These are phyloP conservation scores for Soucietia sequanensis DNA, from an alignment of 805 yeast genomes.

Conservation along the genomic window DNA sequence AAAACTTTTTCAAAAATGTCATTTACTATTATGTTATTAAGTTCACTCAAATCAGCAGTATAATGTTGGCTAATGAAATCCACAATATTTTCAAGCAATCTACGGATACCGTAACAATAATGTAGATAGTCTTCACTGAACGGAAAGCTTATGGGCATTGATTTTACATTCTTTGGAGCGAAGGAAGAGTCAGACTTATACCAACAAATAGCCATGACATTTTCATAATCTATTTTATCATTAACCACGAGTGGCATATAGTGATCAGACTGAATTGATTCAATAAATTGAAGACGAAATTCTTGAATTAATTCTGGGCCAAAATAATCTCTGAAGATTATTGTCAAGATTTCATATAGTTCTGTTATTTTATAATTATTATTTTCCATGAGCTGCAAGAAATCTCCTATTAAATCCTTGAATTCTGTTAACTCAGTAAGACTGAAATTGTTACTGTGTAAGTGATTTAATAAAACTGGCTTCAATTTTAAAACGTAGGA, in stretches of 20 bases:
- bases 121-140: constrained; percentile 87
- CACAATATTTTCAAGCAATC: constrained; percentile 62
- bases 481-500: constrained; percentile 57
- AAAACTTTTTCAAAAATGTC: constrained; percentile 67
- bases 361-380: constrained; percentile 58
- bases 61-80: constrained; percentile 65
- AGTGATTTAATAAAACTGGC: constrained; percentile 53
- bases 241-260: constrained; percentile 82
- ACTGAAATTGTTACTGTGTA: constrained; percentile 37
- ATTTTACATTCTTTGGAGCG: constrained; percentile 46
- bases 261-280: constrained; percentile 72
- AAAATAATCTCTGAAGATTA: constrained; percentile 55
- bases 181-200: constrained; percentile 51
- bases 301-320: constrained; percentile 53
- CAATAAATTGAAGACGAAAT: constrained; percentile 61
- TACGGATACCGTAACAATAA: constrained; percentile 72
- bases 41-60: constrained; percentile 58
- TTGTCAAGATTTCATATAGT: constrained; percentile 60
- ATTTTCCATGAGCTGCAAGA: constrained; percentile 74
- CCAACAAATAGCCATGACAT: constrained; percentile 69
- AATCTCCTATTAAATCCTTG: constrained; percentile 65
- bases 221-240: constrained; percentile 56
- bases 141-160: constrained; percentile 64
- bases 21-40: constrained; percentile 57
- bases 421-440: constrained; percentile 50